A percentile compares a stretch with the other conserved stretches of the same genome.
Conservation (phyloP, 1,139 yeast species). For the Kodamaea anthophila region DNA sequence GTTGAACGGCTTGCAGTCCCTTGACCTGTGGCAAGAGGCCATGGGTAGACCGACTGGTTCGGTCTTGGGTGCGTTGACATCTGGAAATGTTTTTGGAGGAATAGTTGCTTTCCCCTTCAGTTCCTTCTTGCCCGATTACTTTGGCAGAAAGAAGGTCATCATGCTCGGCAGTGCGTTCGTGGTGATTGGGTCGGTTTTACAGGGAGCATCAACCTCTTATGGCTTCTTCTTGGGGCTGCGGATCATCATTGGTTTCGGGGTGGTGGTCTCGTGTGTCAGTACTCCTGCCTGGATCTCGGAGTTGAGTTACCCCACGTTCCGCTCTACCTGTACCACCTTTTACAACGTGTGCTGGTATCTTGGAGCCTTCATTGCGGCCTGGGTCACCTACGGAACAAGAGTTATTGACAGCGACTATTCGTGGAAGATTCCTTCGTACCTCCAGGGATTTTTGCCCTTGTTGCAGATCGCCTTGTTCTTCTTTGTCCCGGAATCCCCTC, state of each 20-base stretch:
- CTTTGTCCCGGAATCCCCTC: constrained; percentile 44
- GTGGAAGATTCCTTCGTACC: constrained; percentile 44
- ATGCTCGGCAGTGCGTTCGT: constrained; percentile 11
- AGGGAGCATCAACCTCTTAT: constrained; percentile 33
- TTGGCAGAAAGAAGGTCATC: constrained; percentile 35
- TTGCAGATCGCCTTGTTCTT: constrained; percentile 21
- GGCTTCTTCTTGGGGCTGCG: constrained; percentile 33
- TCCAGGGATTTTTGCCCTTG: constrained; percentile 36
- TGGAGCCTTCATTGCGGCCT: constrained; percentile 52
- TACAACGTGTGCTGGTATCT: constrained; percentile 40
- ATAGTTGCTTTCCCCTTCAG: constrained; percentile 23
- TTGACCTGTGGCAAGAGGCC: constrained; percentile 12
- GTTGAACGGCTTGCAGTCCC: constrained; percentile 19
- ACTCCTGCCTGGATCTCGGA: constrained; percentile 40
- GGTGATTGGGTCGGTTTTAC: constrained; percentile 22
- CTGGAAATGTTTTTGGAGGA: constrained; percentile 20
- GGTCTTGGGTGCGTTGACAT: constrained; percentile 17
- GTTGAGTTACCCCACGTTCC: constrained; percentile 41
- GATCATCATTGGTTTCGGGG: constrained; percentile 39
- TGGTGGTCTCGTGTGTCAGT: constrained; percentile 29
- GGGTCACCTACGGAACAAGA: constrained; percentile 46
- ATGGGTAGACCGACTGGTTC: constrained; percentile 17
- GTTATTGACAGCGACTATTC: constrained; percentile 21
- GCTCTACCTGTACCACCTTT: constrained; percentile 40
- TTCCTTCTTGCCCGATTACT: constrained; percentile 32